Evolutionary conservation across 805 yeast genomes (phyloP), one percentile per base, ranked within the genome.

Genomic region (Komagataella populi): DNA sequence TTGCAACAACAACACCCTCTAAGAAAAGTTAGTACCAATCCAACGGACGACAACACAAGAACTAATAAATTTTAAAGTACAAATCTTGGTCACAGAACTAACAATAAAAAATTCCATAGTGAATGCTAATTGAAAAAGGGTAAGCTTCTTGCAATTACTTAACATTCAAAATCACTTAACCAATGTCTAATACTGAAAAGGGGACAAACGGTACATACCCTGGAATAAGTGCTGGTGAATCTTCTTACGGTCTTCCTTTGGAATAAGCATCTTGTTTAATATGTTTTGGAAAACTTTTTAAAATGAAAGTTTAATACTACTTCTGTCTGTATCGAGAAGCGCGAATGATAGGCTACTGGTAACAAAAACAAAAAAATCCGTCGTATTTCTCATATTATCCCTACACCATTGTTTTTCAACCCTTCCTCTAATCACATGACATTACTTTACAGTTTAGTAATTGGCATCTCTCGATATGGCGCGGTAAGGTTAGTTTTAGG

Each of bases 1-100:
- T 87, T 72, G 99, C 99, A 69, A 93, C 98, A 73, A 88, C 87
- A 74, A 91, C 99, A 80, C 99, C 99, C 84, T 93, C 98, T 87
- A 70, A 70, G 69, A 49, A 48, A 52, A 45, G 76, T 71, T 72
- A 73, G 74, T 70, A 71, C 54, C 14, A 30, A 14, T 30, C 39
- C 10, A 30, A 10, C 39, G 8, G 6, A 44, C n/a, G 46, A 44
- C 46, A 44, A 17, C 14, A 17, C 4, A n/a, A 17, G n/a, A 17
- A 17, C 20, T 12, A 12, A 44, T 5, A 12, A 17, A 17, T 2
- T 17, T 1, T 17, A 10, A 22, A 6, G 16, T 16, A 18, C 39
- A 46, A 16, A 20, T 14, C 22, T 10, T 8, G 6, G 16, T 7
- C 18, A 46, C 14, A 18, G 30, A 6, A 36, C 12, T 46, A 5